These are phyloP conservation scores for Phenoliferia sp. DNA, from an alignment of 1,284 basidiomycete genomes.

Conservation along the genomic window DNA sequence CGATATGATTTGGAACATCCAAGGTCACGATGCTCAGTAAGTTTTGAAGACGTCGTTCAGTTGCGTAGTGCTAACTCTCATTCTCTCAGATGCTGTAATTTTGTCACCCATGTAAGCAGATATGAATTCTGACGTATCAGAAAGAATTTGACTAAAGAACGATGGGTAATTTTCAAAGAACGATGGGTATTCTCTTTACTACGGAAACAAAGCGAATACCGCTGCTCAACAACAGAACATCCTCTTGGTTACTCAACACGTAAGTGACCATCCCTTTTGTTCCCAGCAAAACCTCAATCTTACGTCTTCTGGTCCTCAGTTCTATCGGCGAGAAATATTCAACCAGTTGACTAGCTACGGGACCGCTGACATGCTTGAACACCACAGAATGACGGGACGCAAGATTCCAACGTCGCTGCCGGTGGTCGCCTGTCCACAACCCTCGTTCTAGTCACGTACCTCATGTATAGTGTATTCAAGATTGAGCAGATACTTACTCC, in stretches of 20 bases:
- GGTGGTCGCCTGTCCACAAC: not conserved
- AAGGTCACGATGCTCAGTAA: slow-evolving; percentile 17
- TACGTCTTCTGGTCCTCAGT: not conserved
- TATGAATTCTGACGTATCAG: not conserved
- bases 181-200: slow-evolving; percentile 13
- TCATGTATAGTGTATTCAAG: too few relatives aligned
- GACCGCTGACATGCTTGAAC: slow-evolving; percentile 30
- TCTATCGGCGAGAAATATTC: not conserved
- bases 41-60: too few relatives aligned
- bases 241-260: slow-evolving; percentile 5
- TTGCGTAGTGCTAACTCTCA: too few relatives aligned
- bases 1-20: slow-evolving; percentile 16
- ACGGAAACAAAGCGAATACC: slow-evolving; percentile 16
- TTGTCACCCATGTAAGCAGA: slow-evolving; percentile 16
- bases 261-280: not conserved
- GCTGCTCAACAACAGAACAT: slow-evolving; percentile 11
- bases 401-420: not conserved
- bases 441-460: not conserved
- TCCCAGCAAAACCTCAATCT: not conserved
- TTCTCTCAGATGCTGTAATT: too few relatives aligned
- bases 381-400: slow-evolving; percentile 10
- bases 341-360: slow-evolving; percentile 36
- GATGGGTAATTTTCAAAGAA: not conserved
- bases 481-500: too few relatives aligned
- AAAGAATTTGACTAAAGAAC: not conserved